Evolutionary conservation across 1,284 basidiomycete species (phyloP).

Genomic region (Fomitopsis palustris): DNA sequence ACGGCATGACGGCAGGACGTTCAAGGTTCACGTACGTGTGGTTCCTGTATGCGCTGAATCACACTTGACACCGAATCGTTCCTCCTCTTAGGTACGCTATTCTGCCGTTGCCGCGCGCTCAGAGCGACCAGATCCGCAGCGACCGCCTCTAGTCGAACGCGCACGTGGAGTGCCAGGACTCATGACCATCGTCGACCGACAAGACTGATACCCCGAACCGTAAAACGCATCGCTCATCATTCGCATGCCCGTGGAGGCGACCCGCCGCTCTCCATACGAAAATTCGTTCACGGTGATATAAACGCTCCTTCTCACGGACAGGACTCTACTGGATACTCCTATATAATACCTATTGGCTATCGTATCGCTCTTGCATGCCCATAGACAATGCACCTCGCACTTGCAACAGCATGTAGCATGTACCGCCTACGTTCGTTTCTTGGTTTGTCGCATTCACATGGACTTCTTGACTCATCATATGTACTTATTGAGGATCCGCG

Average conservation of each 20-base stretch:
- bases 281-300: not conserved
- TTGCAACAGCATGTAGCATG: not conserved
- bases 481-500: not conserved
- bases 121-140: constrained; percentile 28
- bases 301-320: not conserved
- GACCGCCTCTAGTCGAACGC: constrained; percentile 30
- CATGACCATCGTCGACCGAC: constrained; percentile 30
- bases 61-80: too few species aligned
- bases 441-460: not conserved
- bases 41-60: not conserved
- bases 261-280: not conserved
- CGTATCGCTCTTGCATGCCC: not conserved
- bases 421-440: not conserved
- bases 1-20: constrained; percentile 47
- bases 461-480: not conserved
- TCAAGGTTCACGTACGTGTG: constrained; percentile 54
- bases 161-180: constrained; percentile 31
- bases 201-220: not conserved
- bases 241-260: not conserved
- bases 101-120: constrained; percentile 42
- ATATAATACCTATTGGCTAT: not conserved
- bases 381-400: not conserved
- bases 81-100: constrained; percentile 51
- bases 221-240: not conserved
- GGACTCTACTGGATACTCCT: not conserved